Conservation (phyloP, 768 basidiomycete genomes). For the Mrakia blollopis region DNA sequence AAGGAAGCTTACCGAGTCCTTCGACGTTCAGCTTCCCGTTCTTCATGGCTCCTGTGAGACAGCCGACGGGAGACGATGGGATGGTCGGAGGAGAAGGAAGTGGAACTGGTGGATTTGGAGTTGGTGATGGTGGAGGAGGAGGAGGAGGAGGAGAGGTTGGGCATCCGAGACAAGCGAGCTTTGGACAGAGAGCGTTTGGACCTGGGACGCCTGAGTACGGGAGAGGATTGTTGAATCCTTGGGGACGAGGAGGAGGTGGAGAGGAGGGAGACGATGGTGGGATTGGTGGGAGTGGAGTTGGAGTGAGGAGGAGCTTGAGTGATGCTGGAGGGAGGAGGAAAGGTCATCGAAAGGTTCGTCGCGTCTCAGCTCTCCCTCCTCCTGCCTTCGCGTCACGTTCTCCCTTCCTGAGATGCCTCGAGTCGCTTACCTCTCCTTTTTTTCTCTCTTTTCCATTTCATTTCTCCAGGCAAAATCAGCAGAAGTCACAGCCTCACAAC, state of each 20-base stretch:
- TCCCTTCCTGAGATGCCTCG: too few species aligned
- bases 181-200: slow-evolving; percentile 17
- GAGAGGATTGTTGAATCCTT: slow-evolving; percentile 16
- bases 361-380: neutral
- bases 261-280: neutral
- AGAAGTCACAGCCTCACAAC: slow-evolving; percentile 7
- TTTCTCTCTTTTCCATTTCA: neutral
- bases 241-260: neutral
- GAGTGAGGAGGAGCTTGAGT: slow-evolving; percentile 21
- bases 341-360: slow-evolving; percentile 26
- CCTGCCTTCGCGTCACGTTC: neutral
- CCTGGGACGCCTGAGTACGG: slow-evolving; percentile 28
- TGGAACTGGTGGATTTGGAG: neutral
- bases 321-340: slow-evolving; percentile 19
- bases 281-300: neutral
- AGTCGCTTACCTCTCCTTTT: neutral
- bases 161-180: slow-evolving; percentile 14
- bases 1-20: slow-evolving; percentile 3
- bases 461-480: slow-evolving; percentile 11
- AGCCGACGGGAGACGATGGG: slow-evolving; percentile 11
- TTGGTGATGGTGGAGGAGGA: neutral
- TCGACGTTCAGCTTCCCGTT: neutral
- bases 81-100: neutral
- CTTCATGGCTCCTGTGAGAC: slow-evolving; percentile 9
- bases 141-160: neutral